These are phyloP conservation scores for Corylus heterophylla DNA, from an alignment of 306 rosid species.

Conservation along the genomic window DNA sequence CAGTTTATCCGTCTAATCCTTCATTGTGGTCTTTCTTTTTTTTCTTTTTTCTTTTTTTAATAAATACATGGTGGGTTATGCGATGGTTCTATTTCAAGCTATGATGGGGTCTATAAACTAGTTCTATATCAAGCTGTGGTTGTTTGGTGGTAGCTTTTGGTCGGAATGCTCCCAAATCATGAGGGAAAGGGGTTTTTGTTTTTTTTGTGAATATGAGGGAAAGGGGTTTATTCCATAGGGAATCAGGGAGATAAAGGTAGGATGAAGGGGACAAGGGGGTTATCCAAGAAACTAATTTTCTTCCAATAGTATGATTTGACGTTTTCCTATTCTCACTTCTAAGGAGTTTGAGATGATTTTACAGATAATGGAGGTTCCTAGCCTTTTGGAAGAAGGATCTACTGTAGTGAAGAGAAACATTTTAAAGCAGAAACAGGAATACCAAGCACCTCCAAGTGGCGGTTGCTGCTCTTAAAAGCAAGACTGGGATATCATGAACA, in stretches of 20 bases:
- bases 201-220: too few relatives aligned
- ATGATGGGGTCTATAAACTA: background rate
- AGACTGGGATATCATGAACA: conserved; percentile 33
- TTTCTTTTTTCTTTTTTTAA: too few relatives aligned
- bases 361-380: conserved; percentile 92
- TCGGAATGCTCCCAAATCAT: background rate
- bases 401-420: conserved; percentile 56
- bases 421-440: conserved; percentile 62
- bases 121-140: background rate
- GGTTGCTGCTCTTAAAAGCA: conserved; percentile 65
- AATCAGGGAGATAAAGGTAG: background rate
- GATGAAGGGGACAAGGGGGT: background rate
- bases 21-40: background rate
- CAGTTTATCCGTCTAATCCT: background rate
- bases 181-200: background rate
- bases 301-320: background rate
- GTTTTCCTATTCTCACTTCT: conserved; percentile 9
- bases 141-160: background rate
- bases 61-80: background rate
- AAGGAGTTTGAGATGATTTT: conserved; percentile 26
- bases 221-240: background rate
- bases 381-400: conserved; percentile 88
- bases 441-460: conserved; percentile 39
- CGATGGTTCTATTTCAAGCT: background rate
- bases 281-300: background rate